These are phyloP conservation scores for Paraphoma chrysanthemicola DNA, from an alignment of 2,329 filamentous ascomycete genomes.

Conservation along the genomic window DNA sequence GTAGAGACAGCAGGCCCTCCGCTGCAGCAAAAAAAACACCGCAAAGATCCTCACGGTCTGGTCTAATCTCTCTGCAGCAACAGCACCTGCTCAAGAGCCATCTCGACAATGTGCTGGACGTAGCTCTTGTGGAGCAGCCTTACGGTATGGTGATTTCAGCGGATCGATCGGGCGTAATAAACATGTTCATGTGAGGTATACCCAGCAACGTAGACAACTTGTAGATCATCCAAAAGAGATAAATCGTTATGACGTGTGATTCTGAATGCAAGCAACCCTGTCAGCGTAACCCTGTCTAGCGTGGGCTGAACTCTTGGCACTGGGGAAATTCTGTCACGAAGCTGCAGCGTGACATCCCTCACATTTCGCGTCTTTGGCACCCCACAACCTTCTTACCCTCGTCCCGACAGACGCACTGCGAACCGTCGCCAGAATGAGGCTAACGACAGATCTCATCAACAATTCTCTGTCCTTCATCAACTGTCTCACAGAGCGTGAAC, in stretches of 20 bases:
- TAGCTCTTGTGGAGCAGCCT: constrained; percentile 85
- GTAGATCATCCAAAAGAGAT: too few species aligned
- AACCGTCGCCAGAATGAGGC: constrained; percentile 71
- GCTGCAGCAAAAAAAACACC: constrained; percentile 45
- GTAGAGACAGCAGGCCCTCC: constrained; percentile 33
- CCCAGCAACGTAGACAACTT: too few species aligned
- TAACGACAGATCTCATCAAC: constrained; percentile 94
- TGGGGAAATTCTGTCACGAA: neutral
- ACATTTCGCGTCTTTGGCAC: neutral
- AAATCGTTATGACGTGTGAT: too few species aligned
- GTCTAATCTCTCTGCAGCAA: constrained; percentile 92
- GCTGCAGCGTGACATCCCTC: neutral
- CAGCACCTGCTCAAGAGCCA: constrained; percentile 86
- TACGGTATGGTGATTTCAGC: constrained; percentile 93
- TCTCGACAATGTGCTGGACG: constrained; percentile 85
- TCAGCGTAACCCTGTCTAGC: too few species aligned
- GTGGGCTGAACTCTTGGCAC: neutral
- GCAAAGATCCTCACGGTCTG: constrained; percentile 70
- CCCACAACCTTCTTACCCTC: neutral
- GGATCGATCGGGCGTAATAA: constrained; percentile 87
- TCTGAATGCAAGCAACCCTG: too few species aligned
- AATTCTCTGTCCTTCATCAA: constrained; percentile 98
- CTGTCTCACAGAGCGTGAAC: constrained; percentile 96
- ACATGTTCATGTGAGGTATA: constrained; percentile 70
- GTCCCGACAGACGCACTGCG: neutral